These are phyloP conservation scores for Clausena lansium DNA, from an alignment of 345 rosid species.

Conservation along the genomic window DNA sequence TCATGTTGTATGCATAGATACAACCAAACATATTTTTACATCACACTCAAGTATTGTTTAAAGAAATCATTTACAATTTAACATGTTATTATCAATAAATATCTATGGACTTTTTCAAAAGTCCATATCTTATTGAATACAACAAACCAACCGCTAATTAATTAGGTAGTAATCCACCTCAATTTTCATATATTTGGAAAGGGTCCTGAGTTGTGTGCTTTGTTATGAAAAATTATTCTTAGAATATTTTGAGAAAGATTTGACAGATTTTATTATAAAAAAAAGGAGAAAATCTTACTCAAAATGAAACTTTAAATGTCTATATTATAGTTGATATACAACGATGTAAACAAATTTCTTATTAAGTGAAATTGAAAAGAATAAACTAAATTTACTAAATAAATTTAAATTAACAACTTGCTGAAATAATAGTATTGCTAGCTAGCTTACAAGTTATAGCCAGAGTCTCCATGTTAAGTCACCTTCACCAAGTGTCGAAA, in stretches of 20 bases:
- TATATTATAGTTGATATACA: no score
- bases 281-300: background rate
- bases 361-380: background rate
- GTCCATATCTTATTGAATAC: background rate
- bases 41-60: background rate
- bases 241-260: no score
- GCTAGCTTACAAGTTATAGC: background rate
- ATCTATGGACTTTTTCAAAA: no score
- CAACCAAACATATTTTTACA: no score
- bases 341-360: no score
- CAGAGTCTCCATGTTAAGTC: background rate
- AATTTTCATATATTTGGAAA: background rate
- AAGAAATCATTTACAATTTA: background rate
- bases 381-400: background rate
- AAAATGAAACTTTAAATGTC: background rate
- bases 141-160: no score
- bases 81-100: background rate
- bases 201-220: background rate
- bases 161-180: background rate
- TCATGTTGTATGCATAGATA: background rate
- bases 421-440: background rate
- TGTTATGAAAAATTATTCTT: no score
- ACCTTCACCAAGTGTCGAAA: background rate
- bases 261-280: no score
- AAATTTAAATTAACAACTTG: background rate